Evolutionary conservation across 2,329 filamentous ascomycete species (phyloP), one percentile per base, ranked within the genome.

Genomic region (Aschersonia sp.): DNA sequence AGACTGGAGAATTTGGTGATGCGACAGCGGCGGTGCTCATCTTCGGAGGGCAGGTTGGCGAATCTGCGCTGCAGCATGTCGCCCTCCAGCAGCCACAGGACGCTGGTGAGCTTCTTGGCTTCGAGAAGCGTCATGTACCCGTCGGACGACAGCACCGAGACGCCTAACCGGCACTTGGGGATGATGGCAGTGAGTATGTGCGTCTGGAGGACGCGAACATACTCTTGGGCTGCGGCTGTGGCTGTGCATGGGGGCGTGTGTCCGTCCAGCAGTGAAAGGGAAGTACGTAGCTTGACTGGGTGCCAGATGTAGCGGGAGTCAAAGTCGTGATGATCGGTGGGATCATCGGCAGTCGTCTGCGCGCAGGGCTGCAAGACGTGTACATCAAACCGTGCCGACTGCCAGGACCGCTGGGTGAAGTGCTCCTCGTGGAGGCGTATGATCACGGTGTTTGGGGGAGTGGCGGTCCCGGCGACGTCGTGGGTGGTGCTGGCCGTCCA

Each of bases 311-410:
- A 40, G 30, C 35, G 35, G 9, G 9, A 10, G 22, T 42, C 40
- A 22, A 22, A 2, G 22, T 22, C 22, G 22, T 22, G 22, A 22
- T 22, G 22, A 22, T 22, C 22, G 22, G 4, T 22, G 22, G 4
- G 22, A n/a, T 29, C 11, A 8, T 8, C 40, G n/a, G 9, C 11
- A 42, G 40, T 8, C 9, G 40, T 42, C 2, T 8, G 7, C 2
- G 40, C 10, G 22, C 42, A 43, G 9, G 46, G 46, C 14, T 37
- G 46, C 9, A 47, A 10, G 5, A 47, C 30, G 30, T 39, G 29
- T 9, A 40, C 31, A 30, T 47, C 41, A 40, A 47, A 43, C 12
- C 46, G 46, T 9, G 46, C 46, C 12, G 46, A 47, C 22, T 47
- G 46, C 46, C 46, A 43, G 9, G 46, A 47, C 12, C 46, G 6